Evolutionary conservation across 768 basidiomycete species (phyloP), one percentile per base, ranked within the genome.

Genomic region (Xerocomus spinulosus): DNA sequence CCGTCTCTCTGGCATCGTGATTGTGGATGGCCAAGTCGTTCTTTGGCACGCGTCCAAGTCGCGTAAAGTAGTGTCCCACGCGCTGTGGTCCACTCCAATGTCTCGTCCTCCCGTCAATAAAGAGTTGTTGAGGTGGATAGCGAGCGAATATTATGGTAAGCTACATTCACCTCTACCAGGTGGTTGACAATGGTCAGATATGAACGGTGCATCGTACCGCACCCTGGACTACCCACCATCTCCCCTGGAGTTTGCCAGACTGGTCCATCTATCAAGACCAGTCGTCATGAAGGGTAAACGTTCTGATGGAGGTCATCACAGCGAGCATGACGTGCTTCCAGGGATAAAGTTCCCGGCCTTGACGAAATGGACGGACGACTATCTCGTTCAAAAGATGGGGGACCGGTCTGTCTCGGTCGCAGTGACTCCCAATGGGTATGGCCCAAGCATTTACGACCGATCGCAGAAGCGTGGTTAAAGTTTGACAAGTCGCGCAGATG

Each of bases 351-450:
- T 78, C 39, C 73, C 75, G n/a, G 75, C 66, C 26, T 60, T 69
- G 34, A 61, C 68, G 12, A 72, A 72, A 35, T 95, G 92, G 92
- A 73, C 79, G 10, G 70, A 83, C 59, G 70, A 78, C 40, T 84
- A 85, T 59, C 75, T 93, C 12, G 59, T 67, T 12, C 54, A 71
- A n/a, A 63, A 61, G 42, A 81, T 88, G 76, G 80, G 75, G 3
- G 66, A 77, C 4, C 64, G 64, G 23, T 44, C 53, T 26, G 75
- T 93, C 32, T 85, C 86, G 7, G 80, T 94, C 25, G 87, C 91
- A 2, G 74, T 86, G 34, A 93, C 92, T 5, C 88, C 91, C 0
- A 80, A 91, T 52, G 92, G 91, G 92, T 91, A 53, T 53, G 76
- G 32, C 18, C 7, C 17, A 14, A 49, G 23, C 36, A 15, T 35